A percentile compares a stretch with the other conserved stretches of the same genome.
phyloP scores from a whole-genome alignment of 73 alveolate species.

The Paramecium biaurelia region DNA sequence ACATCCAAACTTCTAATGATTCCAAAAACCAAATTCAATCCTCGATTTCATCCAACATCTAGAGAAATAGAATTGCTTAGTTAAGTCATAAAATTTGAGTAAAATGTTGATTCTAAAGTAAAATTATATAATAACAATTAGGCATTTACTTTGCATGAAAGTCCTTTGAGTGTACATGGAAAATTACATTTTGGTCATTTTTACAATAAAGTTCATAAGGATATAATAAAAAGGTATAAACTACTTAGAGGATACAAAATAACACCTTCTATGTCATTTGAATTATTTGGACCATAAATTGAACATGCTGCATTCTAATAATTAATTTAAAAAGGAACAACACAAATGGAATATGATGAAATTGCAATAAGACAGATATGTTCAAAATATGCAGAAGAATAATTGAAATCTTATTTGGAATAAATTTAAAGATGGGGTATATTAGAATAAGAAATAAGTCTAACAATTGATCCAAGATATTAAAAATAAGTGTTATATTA shows the following conservation, averaged over 20 bases:
- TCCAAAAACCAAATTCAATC: slow-evolving; percentile 39
- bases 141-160: slow-evolving; percentile 71
- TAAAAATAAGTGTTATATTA: not conserved
- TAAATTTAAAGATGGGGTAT: slow-evolving; percentile 7
- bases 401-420: not conserved
- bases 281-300: slow-evolving; percentile 12
- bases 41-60: slow-evolving; percentile 16
- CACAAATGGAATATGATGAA: not conserved
- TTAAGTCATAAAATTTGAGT: not conserved
- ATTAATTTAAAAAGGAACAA: not conserved
- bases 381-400: slow-evolving; percentile 21
- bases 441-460: not conserved
- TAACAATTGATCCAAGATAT: slow-evolving; percentile 15
- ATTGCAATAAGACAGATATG: not conserved
- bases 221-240: slow-evolving; percentile 86
- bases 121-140: not conserved
- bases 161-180: slow-evolving; percentile 93
- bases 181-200: slow-evolving; percentile 88
- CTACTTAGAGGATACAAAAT: slow-evolving; percentile 59
- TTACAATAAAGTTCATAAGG: slow-evolving; percentile 83
- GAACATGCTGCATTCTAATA: slow-evolving; percentile 31
- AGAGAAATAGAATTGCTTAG: slow-evolving; percentile 17
- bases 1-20: slow-evolving; percentile 24
- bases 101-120: slow-evolving; percentile 28
- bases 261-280: slow-evolving; percentile 34